phyloP scores from a whole-genome alignment of 2,329 filamentous ascomycete species.

The Botryotinia narcissicola region DNA sequence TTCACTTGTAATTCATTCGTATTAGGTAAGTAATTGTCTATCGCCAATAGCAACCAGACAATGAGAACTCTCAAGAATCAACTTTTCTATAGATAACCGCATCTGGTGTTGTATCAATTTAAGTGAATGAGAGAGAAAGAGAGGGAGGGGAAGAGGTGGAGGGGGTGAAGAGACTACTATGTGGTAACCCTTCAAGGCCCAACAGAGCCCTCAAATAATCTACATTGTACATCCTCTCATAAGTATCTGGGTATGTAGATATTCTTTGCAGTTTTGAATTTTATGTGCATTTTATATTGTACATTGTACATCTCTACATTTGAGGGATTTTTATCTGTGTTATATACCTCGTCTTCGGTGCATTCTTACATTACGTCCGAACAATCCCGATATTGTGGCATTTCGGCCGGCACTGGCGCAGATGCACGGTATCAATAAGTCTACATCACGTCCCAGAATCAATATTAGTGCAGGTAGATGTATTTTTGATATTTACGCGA shows the following conservation, averaged over 20 bases:
- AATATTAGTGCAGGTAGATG: neutral
- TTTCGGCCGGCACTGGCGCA: neutral
- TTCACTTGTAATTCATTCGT: slow-evolving; percentile 4
- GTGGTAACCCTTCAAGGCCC: neutral
- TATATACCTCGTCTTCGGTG: neutral
- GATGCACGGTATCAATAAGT: neutral
- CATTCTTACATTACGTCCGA: neutral
- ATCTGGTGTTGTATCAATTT: neutral
- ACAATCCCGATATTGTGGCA: neutral
- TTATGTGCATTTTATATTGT: neutral
- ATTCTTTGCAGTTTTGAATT: neutral
- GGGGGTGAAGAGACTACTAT: neutral
- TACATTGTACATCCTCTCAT: neutral
- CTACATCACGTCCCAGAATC: neutral
- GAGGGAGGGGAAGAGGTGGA: neutral
- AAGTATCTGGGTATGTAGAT: neutral
- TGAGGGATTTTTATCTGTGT: neutral
- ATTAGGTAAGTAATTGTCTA: neutral
- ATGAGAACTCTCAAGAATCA: neutral
- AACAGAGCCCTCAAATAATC: neutral
- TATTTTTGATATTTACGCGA: neutral
- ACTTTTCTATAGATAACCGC: neutral
- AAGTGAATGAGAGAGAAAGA: too few relatives aligned
- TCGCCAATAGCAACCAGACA: neutral
- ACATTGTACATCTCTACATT: neutral